These are phyloP conservation scores for Colletotrichum sidae DNA, from an alignment of 2,329 filamentous ascomycete species.

Conservation along the genomic window DNA sequence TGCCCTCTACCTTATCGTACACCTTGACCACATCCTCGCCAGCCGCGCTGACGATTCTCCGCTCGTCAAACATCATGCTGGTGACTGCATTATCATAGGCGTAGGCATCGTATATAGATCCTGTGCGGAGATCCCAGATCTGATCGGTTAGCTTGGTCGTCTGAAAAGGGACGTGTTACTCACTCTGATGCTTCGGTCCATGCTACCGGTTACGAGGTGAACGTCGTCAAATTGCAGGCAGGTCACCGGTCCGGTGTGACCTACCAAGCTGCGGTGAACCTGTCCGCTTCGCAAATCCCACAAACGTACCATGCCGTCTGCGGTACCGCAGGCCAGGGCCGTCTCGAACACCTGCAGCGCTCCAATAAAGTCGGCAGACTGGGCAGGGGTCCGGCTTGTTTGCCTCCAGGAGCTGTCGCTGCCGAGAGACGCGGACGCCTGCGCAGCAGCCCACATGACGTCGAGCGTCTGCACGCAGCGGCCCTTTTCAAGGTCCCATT, in stretches of 20 bases:
- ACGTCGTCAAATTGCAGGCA: constrained; percentile 96
- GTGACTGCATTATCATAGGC: constrained; percentile 93
- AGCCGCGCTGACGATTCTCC: constrained; percentile 89
- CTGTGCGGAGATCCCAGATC: constrained; percentile 99
- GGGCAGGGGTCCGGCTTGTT: constrained; percentile 72
- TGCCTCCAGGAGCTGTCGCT: constrained; percentile 79
- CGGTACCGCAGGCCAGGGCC: constrained; percentile 93
- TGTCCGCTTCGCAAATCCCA: constrained; percentile 98
- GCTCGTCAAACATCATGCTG: constrained; percentile 95
- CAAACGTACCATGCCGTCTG: constrained; percentile 94
- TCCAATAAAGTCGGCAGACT: constrained; percentile 90
- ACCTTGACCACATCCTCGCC: constrained; percentile 96
- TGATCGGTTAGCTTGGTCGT: constrained; percentile 51
- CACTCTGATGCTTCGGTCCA: constrained; percentile 94
- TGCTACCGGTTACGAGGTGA: constrained; percentile 91
- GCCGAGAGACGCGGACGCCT: constrained; percentile 79
- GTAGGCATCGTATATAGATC: constrained; percentile 94
- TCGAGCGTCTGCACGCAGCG: constrained; percentile 97
- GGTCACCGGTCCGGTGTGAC: constrained; percentile 94
- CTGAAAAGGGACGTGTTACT: constrained; percentile 52
- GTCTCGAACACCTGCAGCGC: constrained; percentile 96
- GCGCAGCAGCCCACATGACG: constrained; percentile 96
- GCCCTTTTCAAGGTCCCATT: constrained; percentile 98
- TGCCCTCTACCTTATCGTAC: constrained; percentile 95
- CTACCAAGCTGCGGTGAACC: constrained; percentile 95